phyloP scores from a whole-genome alignment of 805 yeast genomes.

The Saccharomycopsis synnaedendra region DNA sequence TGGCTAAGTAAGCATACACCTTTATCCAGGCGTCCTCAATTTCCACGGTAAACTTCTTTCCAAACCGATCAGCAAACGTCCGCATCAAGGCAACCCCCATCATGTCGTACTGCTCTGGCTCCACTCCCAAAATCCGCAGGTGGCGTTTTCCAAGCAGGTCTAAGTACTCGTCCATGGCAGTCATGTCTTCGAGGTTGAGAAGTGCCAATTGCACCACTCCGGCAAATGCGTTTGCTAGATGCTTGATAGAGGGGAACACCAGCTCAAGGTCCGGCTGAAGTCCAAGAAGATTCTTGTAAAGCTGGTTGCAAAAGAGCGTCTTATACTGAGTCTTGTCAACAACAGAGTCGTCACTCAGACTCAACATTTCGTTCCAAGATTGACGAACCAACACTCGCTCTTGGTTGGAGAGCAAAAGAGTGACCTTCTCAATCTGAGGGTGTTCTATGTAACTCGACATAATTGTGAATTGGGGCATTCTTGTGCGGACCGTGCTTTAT shows the following conservation, averaged over 20 bases:
- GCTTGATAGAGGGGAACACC: constrained; percentile 62
- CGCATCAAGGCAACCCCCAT: constrained; percentile 65
- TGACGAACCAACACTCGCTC: constrained; percentile 26
- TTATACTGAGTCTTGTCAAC: constrained; percentile 30
- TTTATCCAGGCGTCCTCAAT: constrained; percentile 64
- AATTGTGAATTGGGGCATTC: no score
- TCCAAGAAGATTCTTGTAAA: constrained; percentile 56
- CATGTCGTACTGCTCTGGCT: constrained; percentile 51
- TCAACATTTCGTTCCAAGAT: constrained; percentile 29
- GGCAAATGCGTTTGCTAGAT: constrained; percentile 73
- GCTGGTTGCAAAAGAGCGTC: constrained; percentile 63
- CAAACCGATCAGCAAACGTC: constrained; percentile 58
- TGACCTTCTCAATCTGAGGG: background rate
- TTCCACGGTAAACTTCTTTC: constrained; percentile 39
- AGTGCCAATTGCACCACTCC: constrained; percentile 66
- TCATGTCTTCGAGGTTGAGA: constrained; percentile 47
- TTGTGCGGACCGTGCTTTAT: no score
- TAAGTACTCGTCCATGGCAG: constrained; percentile 46
- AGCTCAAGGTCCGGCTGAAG: constrained; percentile 51
- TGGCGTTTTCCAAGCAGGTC: constrained; percentile 62
- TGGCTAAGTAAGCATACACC: constrained; percentile 56
- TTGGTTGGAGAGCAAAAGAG: constrained; percentile 19
- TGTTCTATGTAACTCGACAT: background rate
- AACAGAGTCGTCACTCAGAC: constrained; percentile 20
- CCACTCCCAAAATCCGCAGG: constrained; percentile 63